Conservation (phyloP, 352 stramenopile species). For the Elongisporangium anandrum region DNA sequence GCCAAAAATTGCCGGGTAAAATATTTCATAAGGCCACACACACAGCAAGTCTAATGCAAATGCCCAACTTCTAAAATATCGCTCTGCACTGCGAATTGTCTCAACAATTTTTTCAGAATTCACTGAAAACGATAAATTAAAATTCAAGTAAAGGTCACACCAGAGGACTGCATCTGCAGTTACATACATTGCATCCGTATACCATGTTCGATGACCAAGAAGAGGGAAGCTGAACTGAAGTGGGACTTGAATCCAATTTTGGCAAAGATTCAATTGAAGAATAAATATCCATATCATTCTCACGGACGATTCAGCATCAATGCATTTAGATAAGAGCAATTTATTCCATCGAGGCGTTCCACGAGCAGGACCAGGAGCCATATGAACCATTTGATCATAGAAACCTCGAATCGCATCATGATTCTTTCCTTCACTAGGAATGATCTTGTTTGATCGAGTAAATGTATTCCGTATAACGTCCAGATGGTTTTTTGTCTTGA, state of each 20-base stretch:
- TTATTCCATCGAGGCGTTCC: constrained; percentile 27
- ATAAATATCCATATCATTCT: constrained; percentile 46
- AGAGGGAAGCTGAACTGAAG: constrained; percentile 47
- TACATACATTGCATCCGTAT: constrained; percentile 26
- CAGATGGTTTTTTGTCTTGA: constrained; percentile 15
- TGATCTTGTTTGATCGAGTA: constrained; percentile 19
- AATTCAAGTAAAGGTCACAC: constrained; percentile 40
- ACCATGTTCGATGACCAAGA: constrained; percentile 18
- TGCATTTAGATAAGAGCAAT: constrained; percentile 24
- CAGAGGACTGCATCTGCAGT: constrained; percentile 32
- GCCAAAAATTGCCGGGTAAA: constrained; percentile 14
- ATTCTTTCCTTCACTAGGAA: constrained; percentile 14
- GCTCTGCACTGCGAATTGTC: constrained; percentile 25
- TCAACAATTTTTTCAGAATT: constrained; percentile 45
- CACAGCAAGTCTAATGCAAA: constrained; percentile 28
- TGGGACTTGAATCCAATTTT: constrained; percentile 51
- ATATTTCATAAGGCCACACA: constrained; percentile 34
- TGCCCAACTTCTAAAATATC: constrained; percentile 25
- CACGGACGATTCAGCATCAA: constrained; percentile 31
- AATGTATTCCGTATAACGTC: constrained; percentile 27
- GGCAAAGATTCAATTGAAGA: constrained; percentile 32
- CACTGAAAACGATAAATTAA: constrained; percentile 45
- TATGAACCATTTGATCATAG: constrained; percentile 40
- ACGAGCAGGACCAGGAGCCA: constrained; percentile 7
- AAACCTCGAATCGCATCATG: constrained; percentile 50